Conservation (phyloP, 2,329 filamentous ascomycete genomes). For the Thielaviopsis populi region DNA sequence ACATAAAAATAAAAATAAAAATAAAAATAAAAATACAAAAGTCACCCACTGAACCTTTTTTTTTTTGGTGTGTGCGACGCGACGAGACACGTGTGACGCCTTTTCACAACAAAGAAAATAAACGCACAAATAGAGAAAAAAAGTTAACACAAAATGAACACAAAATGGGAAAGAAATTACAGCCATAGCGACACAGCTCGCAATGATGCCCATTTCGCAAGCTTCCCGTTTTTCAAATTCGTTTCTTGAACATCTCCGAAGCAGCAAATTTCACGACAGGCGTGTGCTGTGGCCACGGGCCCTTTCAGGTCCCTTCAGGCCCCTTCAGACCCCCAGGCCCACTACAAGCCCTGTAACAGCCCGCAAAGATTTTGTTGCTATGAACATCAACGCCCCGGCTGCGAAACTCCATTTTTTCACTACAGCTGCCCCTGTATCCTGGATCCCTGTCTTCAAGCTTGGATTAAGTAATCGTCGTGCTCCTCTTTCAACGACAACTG, state of each 20-base stretch:
- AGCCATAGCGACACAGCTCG: too few relatives aligned
- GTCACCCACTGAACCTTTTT: not conserved
- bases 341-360: not conserved
- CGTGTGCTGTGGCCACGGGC: too few relatives aligned
- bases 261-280: not conserved
- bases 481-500: slow-evolving; percentile 14
- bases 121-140: too few relatives aligned
- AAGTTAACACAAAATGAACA: too few relatives aligned
- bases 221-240: too few relatives aligned
- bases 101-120: not conserved
- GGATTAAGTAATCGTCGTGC: slow-evolving; percentile 12
- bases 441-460: slow-evolving; percentile 4
- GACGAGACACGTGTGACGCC: not conserved
- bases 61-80: not conserved
- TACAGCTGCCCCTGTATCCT: not conserved
- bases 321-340: too few relatives aligned
- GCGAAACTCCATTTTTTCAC: not conserved
- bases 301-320: not conserved
- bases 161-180: too few relatives aligned
- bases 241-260: not conserved
- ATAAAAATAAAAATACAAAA: not conserved
- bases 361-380: not conserved
- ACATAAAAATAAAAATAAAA: not conserved
- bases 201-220: too few relatives aligned
- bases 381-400: not conserved